A percentile compares a stretch with the other conserved stretches of the same genome.
Evolutionary conservation across 1,284 basidiomycete species (phyloP).

Genomic region (Naganishia sp.): DNA sequence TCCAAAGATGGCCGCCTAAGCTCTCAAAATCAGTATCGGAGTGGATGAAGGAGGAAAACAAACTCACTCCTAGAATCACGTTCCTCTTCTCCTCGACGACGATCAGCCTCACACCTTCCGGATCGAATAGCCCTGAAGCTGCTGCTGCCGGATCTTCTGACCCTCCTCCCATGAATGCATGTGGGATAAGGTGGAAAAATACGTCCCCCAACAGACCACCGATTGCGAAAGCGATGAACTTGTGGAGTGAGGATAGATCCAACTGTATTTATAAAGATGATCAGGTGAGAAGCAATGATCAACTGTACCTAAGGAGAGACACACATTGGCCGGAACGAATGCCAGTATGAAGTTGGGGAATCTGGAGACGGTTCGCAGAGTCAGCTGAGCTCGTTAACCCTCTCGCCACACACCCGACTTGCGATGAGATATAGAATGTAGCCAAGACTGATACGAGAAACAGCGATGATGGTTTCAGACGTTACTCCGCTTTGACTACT

Average conservation of each 20-base stretch:
- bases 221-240: slow-evolving; percentile 69
- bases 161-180: slow-evolving; percentile 84
- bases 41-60: slow-evolving; percentile 35
- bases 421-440: slow-evolving; percentile 93
- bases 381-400: slow-evolving; percentile 20
- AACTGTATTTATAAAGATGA: slow-evolving; percentile 53
- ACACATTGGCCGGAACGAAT: slow-evolving; percentile 65
- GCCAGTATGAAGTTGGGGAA: slow-evolving; percentile 88
- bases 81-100: slow-evolving; percentile 86
- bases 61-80: slow-evolving; percentile 73
- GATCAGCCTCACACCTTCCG: slow-evolving; percentile 61
- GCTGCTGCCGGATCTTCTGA: slow-evolving; percentile 59
- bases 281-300: not conserved
- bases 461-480: too few species aligned
- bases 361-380: slow-evolving; percentile 53
- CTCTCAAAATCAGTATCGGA: slow-evolving; percentile 15
- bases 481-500: too few species aligned
- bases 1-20: slow-evolving; percentile 72
- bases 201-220: slow-evolving; percentile 86
- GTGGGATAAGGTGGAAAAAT: slow-evolving; percentile 83
- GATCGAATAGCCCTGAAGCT: not conserved
- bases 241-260: slow-evolving; percentile 76
- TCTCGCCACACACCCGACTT: slow-evolving; percentile 48
- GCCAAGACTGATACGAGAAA: slow-evolving; percentile 59
- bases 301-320: not conserved